Evolutionary conservation across 108 stramenopile genomes (phyloP), one percentile per base, ranked within the genome.

Genomic region (Pseudonitzschia delicatissima): DNA sequence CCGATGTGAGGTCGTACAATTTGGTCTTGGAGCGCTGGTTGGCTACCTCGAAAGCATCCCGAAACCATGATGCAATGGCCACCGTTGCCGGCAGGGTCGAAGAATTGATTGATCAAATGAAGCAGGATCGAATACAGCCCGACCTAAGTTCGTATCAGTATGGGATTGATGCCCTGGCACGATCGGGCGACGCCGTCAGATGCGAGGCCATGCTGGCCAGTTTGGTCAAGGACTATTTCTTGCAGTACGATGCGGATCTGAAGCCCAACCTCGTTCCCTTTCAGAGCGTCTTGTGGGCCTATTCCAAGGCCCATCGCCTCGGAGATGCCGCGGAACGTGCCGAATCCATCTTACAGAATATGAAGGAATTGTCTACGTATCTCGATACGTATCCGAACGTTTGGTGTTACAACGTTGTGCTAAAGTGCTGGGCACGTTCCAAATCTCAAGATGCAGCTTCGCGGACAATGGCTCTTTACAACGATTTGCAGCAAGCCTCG

Each of bases 1-100:
- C 87, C 2, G 74, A 78, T 64, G 52, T 60, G 13, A 63, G 67
- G 0, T 73, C 58, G 20, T 83, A 72, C 67, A 85, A 88, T 52
- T 64, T 82, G 9, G 73, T 76, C 2, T 29, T 76, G 47, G 42
- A 62, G 17, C 29, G 33, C 21, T 74, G 66, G 61, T 31, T 52
- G 32, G 6, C 15, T 23, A 21, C 34, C 1, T 20, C 60, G 23
- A n/a, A 44, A 20, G 18, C 9, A n/a, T 12, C 39, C 5, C 7
- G 29, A 20, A 23, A 23, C 32, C 8, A 23, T 20, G 29, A 29
- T 9, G 17, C 29, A 32, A 4, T 13, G 18, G 50, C 15, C 0
- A 3, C n/a, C 3, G 31, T 55, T 55, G 33, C 48, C 21, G 17
- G 59, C n/a, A 12, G 52, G 11, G 59, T 58, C 8, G 51, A 62